phyloP scores from a whole-genome alignment of 306 rosid species.

The Arachis hypogaea region DNA sequence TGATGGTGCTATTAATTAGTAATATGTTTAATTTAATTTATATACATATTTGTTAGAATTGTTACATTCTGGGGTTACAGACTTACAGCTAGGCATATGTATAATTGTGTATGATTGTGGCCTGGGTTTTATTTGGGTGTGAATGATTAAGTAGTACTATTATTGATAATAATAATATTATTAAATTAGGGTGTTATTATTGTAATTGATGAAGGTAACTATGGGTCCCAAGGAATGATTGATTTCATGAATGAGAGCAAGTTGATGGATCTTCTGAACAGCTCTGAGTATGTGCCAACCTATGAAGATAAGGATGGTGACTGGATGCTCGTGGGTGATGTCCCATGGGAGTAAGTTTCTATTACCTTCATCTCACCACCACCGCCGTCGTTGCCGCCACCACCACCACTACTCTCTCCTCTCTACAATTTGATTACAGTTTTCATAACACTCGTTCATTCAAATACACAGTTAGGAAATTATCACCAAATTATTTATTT shows the following conservation, averaged over 20 bases:
- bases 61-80: constrained; percentile 24
- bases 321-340: constrained; percentile 99
- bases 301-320: constrained; percentile 99
- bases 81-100: too few relatives aligned
- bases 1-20: constrained; percentile 15
- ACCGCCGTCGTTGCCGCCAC: background rate
- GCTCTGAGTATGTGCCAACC: constrained; percentile 97
- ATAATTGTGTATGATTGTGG: constrained; percentile 3
- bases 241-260: constrained; percentile 99
- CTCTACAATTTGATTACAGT: constrained; percentile 10
- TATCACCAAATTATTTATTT: too few relatives aligned
- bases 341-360: constrained; percentile 93
- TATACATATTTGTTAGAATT: constrained; percentile 25
- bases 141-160: background rate
- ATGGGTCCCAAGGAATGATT: constrained; percentile 98
- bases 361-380: constrained; percentile 20
- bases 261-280: constrained; percentile 98
- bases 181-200: background rate
- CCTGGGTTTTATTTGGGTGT: background rate
- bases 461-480: background rate
- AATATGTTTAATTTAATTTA: background rate
- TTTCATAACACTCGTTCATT: background rate
- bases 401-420: too few relatives aligned
- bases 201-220: constrained; percentile 61
- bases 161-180: background rate